phyloP scores from a whole-genome alignment of 495 filamentous ascomycete genomes.

The Penicillium angulare region DNA sequence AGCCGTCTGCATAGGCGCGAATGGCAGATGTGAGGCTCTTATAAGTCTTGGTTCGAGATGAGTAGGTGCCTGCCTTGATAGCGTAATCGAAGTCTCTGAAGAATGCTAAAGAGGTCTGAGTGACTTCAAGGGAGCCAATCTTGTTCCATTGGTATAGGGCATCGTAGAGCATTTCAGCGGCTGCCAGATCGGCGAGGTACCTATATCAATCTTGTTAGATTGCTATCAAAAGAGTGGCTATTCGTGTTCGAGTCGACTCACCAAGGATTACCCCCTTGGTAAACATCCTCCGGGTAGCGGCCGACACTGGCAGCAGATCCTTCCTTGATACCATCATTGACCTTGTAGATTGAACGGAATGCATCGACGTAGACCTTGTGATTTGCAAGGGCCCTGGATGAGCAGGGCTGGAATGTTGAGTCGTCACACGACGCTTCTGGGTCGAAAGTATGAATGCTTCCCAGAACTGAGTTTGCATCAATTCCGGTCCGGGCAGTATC shows the following conservation, averaged over 20 bases:
- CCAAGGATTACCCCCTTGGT: conserved; percentile 63
- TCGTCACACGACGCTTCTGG: conserved; percentile 44
- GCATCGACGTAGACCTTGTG: conserved; percentile 48
- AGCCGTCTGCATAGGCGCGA: conserved; percentile 57
- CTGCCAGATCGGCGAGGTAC: conserved; percentile 55
- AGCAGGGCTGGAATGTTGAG: conserved; percentile 49
- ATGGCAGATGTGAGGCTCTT: conserved; percentile 48
- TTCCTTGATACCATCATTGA: conserved; percentile 31
- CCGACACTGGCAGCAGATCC: conserved; percentile 33
- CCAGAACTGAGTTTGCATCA: conserved; percentile 58
- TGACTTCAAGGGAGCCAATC: conserved; percentile 51
- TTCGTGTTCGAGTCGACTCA: conserved; percentile 13
- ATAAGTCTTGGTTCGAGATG: conserved; percentile 32
- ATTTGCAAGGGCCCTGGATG: conserved; percentile 43
- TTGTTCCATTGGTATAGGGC: conserved; percentile 58
- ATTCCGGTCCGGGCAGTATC: conserved; percentile 48
- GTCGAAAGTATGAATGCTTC: conserved; percentile 60
- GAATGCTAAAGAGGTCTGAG: conserved; percentile 53
- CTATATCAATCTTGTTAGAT: not conserved
- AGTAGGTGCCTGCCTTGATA: conserved; percentile 50
- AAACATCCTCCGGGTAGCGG: conserved; percentile 63
- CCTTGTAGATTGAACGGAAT: conserved; percentile 45
- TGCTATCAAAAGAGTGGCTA: not conserved
- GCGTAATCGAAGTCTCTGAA: conserved; percentile 53
- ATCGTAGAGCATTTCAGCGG: conserved; percentile 61